These are phyloP conservation scores for Singerocomus rubriflavus DNA, from an alignment of 1,284 basidiomycete genomes.

Conservation along the genomic window DNA sequence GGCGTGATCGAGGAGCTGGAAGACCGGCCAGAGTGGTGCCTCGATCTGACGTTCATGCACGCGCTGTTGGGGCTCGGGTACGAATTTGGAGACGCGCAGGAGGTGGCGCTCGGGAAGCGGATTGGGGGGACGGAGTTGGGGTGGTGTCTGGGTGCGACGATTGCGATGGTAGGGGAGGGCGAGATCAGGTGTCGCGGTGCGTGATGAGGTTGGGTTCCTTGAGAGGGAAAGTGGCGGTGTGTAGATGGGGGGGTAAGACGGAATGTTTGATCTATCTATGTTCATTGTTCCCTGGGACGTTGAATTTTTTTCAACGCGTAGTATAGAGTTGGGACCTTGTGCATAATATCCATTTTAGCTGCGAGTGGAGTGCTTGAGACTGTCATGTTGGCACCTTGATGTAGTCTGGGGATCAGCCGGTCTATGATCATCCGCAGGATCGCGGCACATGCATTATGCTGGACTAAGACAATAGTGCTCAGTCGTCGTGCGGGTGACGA, in stretches of 20 bases:
- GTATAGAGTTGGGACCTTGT: no score
- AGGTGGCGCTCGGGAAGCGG: conserved; percentile 84
- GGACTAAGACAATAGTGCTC: no score
- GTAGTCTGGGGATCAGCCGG: no score
- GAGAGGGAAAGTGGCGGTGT: conserved; percentile 56
- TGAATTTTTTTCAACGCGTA: no score
- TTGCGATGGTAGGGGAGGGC: conserved; percentile 69
- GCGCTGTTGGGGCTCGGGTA: conserved; percentile 81
- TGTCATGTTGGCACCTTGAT: no score
- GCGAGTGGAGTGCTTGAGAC: no score
- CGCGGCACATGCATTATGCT: no score
- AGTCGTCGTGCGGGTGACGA: no score
- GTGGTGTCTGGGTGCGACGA: conserved; percentile 88
- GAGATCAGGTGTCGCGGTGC: conserved; percentile 45
- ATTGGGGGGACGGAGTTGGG: conserved; percentile 91
- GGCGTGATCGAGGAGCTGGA: conserved; percentile 73
- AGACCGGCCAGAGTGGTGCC: conserved; percentile 89
- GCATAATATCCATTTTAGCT: no score
- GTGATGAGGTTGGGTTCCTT: conserved; percentile 19
- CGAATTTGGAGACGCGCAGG: conserved; percentile 69
- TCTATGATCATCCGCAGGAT: no score
- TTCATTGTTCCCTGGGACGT: no score
- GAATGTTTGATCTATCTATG: no score
- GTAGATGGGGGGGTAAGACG: conserved; percentile 15
- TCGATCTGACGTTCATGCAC: conserved; percentile 96